These are phyloP conservation scores for Xylariaceae sp. DNA, from an alignment of 2,329 filamentous ascomycete genomes.

Conservation along the genomic window DNA sequence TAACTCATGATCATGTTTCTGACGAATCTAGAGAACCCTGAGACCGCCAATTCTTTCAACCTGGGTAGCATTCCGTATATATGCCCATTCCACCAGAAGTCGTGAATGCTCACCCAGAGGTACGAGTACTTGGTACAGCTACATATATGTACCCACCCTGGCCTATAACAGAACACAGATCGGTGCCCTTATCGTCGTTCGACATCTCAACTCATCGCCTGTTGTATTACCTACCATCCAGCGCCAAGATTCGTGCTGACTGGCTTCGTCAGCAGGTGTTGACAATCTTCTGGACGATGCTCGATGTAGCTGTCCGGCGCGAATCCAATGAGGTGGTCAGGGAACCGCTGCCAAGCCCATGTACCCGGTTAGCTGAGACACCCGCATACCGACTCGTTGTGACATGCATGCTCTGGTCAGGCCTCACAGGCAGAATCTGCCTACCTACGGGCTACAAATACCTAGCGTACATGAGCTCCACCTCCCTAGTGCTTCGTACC, in stretches of 20 bases:
- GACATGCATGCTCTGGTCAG: conserved; percentile 2
- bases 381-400: conserved; percentile 1
- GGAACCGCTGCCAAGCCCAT: conserved; percentile 14
- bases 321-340: conserved; percentile 25
- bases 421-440: not conserved
- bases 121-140: not conserved
- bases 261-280: too few species aligned
- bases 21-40: not conserved
- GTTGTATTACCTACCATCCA: too few species aligned
- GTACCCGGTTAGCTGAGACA: conserved; percentile 6
- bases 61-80: not conserved
- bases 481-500: not conserved
- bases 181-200: not conserved
- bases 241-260: too few species aligned
- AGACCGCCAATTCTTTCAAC: not conserved
- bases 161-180: not conserved
- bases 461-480: not conserved
- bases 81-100: not conserved
- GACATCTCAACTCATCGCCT: not conserved
- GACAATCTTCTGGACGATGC: too few species aligned
- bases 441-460: not conserved
- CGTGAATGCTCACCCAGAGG: not conserved
- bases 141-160: not conserved
- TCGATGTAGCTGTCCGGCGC: conserved; percentile 14
- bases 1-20: not conserved